These are phyloP conservation scores for Bombardia bombarda DNA, from an alignment of 495 filamentous ascomycete genomes.

Conservation along the genomic window DNA sequence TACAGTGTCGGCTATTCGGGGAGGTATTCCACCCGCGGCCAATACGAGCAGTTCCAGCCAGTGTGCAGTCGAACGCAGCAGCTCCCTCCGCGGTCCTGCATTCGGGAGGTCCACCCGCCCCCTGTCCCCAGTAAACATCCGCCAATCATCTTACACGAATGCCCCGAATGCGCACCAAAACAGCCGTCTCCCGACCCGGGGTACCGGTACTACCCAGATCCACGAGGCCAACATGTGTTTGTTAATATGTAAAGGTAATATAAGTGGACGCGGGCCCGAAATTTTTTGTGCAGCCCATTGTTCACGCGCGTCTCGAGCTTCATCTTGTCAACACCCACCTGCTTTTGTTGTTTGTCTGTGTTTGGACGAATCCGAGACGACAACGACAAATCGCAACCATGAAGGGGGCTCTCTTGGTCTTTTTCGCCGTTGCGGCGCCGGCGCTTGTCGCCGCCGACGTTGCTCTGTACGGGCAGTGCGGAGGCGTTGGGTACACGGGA, in stretches of 20 bases:
- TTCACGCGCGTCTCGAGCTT: background rate
- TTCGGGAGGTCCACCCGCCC: constrained; percentile 9
- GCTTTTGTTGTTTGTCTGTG: too few species aligned
- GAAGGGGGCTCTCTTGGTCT: constrained; percentile 1
- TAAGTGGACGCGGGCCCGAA: background rate
- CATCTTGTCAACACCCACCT: too few species aligned
- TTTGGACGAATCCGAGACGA: too few species aligned
- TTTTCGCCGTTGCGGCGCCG: constrained; percentile 7
- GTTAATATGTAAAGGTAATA: too few species aligned
- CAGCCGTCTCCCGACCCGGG: constrained; percentile 5
- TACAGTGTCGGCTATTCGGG: constrained; percentile 19
- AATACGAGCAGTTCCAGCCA: too few species aligned
- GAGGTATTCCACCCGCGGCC: constrained; percentile 8
- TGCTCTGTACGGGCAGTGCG: constrained; percentile 10
- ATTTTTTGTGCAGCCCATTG: background rate
- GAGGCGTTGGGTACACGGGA: constrained; percentile 12
- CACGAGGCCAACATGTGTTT: too few species aligned
- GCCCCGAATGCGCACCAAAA: background rate
- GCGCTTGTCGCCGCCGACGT: constrained; percentile 1
- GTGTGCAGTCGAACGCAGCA: constrained; percentile 7
- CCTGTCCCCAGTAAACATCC: constrained; percentile 8
- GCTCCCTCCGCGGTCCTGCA: constrained; percentile 27
- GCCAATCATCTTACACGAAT: constrained; percentile 21
- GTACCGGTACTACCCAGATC: constrained; percentile 7
- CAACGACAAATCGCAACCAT: background rate